Evolutionary conservation across 1,139 yeast genomes (phyloP), one percentile per base, ranked within the genome.

Genomic region (Saccharomycopsis phalli): DNA sequence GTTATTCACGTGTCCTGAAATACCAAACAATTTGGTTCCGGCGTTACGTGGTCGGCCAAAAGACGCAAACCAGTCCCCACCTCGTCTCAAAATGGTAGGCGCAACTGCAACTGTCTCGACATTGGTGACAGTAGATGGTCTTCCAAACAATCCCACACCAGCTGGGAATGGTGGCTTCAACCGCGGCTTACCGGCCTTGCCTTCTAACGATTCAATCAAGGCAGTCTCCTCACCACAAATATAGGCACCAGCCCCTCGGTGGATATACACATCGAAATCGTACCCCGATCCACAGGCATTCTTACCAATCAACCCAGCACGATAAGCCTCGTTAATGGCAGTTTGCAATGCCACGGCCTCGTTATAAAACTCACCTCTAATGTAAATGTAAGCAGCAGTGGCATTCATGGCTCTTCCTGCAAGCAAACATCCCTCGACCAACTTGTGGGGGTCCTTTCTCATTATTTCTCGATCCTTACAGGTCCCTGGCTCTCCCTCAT

Each of bases 151-250:
- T 57, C 94, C 94, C 44, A 83, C 88, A 58, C 93, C 94, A 36
- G 94, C 94, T 33, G 94, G 94, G 74, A 83, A 83, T 53, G 94
- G 94, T 36, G 94, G 94, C 72, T 83, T 83, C 61, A 83, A 71
- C 65, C 94, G 76, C 53, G 94, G 94, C 63, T 83, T 83, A 53
- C 94, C 94, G 41, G 91, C 91, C 63, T 83, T 83, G 56, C 94
- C 94, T 66, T 83, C 94, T 43, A 83, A 66, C 2, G 88, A 78
- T 64, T 83, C 94, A 56, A 83, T 82, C 56, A 83, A 66, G 3
- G 93, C 87, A 27, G 94, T 83, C 65, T 83, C 94, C 64, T 83
- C 94, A 55, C 94, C 94, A 65, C 94, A 83, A 40, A 83, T 71
- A 60, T 83, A 83, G 19, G 94, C 94, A 50, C 94, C 94, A 84